Conservation (phyloP, 2,329 filamentous ascomycete species). For the Aspergillus viridinutans region DNA sequence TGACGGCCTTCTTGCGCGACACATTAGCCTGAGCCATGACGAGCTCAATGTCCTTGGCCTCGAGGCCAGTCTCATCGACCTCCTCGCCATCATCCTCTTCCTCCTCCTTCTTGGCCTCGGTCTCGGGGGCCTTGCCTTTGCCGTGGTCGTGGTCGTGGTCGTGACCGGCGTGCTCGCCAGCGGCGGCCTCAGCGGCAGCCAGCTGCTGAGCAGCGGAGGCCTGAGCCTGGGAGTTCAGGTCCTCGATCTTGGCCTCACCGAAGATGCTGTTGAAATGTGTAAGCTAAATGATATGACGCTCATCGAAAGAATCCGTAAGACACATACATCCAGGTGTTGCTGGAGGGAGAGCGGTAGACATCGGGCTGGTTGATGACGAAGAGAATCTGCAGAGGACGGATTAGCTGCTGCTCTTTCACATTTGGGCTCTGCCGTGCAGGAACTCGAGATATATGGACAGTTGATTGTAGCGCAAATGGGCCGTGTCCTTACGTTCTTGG, state of each 20-base stretch:
- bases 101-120: slow-evolving; percentile 63
- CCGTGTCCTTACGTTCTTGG: slow-evolving; percentile 80
- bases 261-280: slow-evolving; percentile 68
- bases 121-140: slow-evolving; percentile 66
- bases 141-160: slow-evolving; percentile 47
- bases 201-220: slow-evolving; percentile 94
- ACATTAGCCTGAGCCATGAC: slow-evolving; percentile 98
- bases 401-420: slow-evolving; percentile 13
- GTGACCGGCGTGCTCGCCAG: slow-evolving; percentile 57
- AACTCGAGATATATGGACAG: neutral
- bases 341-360: slow-evolving; percentile 98
- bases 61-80: slow-evolving; percentile 87
- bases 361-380: slow-evolving; percentile 99
- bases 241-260: slow-evolving; percentile 99
- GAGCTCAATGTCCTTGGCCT: slow-evolving; percentile 99
- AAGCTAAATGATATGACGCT: slow-evolving; percentile 13
- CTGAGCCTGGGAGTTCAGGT: slow-evolving; percentile 97
- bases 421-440: neutral
- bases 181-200: slow-evolving; percentile 65
- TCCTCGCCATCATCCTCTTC: slow-evolving; percentile 94
- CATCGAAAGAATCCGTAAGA: neutral
- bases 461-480: slow-evolving; percentile 10
- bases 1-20: slow-evolving; percentile 96
- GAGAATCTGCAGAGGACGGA: slow-evolving; percentile 64
- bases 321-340: slow-evolving; percentile 99